phyloP scores from a whole-genome alignment of 331 rosid genomes.

The Acacia concinna region DNA sequence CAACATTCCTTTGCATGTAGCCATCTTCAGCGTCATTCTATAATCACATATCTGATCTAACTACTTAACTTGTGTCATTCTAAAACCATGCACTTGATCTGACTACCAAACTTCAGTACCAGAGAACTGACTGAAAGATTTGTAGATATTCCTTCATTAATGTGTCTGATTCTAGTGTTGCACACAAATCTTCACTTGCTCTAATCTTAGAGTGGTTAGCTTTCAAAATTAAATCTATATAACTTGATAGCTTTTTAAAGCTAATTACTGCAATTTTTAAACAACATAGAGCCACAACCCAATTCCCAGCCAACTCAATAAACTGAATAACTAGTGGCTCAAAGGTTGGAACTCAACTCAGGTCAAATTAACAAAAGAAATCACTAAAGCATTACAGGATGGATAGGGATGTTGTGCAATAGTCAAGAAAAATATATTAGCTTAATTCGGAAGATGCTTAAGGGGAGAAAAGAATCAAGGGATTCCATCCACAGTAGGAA shows the following conservation, averaged over 20 bases:
- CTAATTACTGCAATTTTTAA: not conserved
- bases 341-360: not conserved
- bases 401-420: not conserved
- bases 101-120: not conserved
- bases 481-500: slow-evolving; percentile 12
- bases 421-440: not conserved
- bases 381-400: not conserved
- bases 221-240: not conserved
- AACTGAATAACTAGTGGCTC: not conserved
- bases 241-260: not conserved
- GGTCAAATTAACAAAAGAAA: not conserved
- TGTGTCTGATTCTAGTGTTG: not conserved
- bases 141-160: not conserved
- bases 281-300: not conserved
- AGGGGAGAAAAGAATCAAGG: not conserved
- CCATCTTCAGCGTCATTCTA: slow-evolving; percentile 12
- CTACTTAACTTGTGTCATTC: not conserved
- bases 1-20: slow-evolving; percentile 23
- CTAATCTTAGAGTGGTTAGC: not conserved
- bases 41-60: slow-evolving; percentile 14
- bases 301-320: not conserved
- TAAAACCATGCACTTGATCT: slow-evolving; percentile 16
- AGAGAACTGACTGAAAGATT: not conserved
- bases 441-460: not conserved
- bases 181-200: not conserved